Evolutionary conservation across 179 eudicot species (phyloP).

Genomic region (Silene noctiflora): DNA sequence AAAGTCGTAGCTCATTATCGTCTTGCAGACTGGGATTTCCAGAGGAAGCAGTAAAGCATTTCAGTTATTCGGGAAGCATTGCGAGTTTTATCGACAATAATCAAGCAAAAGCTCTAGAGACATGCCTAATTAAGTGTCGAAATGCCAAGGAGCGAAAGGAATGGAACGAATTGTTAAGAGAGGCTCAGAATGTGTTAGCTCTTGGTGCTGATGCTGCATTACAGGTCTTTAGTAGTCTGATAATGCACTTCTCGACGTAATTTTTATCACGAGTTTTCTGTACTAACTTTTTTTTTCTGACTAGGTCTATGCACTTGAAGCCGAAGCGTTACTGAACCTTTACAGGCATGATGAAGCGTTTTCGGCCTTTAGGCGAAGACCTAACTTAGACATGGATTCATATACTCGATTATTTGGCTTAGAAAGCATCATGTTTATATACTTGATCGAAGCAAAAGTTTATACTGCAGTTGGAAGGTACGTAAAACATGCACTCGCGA

Average conservation of each 20-base stretch:
- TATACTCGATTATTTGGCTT: conserved; percentile 42
- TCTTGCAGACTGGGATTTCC: conserved; percentile 28
- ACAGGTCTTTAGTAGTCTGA: conserved; percentile 17
- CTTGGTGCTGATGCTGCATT: conserved; percentile 28
- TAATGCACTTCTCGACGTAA: background rate
- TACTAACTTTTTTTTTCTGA: background rate
- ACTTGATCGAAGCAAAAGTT: conserved; percentile 44
- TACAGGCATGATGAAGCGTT: conserved; percentile 57
- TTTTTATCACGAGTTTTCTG: conserved; percentile 10
- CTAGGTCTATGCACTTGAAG: conserved; percentile 35
- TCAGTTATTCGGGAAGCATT: conserved; percentile 23
- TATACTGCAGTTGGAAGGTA: conserved; percentile 54
- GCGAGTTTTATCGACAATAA: conserved; percentile 18
- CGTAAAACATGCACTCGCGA: conserved; percentile 7
- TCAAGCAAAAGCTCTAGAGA: conserved; percentile 29
- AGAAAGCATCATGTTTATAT: conserved; percentile 24
- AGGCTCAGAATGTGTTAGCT: conserved; percentile 24
- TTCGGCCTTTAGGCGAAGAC: conserved; percentile 30
- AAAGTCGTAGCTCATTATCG: no score
- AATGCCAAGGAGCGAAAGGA: conserved; percentile 23
- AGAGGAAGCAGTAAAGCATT: conserved; percentile 31
- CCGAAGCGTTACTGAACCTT: conserved; percentile 32
- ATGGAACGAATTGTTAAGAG: conserved; percentile 23
- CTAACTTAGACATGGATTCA: conserved; percentile 35
- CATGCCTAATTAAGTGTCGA: conserved; percentile 22